These are phyloP conservation scores for Solanum chacoense DNA, from an alignment of 305 asterid species.

Conservation along the genomic window DNA sequence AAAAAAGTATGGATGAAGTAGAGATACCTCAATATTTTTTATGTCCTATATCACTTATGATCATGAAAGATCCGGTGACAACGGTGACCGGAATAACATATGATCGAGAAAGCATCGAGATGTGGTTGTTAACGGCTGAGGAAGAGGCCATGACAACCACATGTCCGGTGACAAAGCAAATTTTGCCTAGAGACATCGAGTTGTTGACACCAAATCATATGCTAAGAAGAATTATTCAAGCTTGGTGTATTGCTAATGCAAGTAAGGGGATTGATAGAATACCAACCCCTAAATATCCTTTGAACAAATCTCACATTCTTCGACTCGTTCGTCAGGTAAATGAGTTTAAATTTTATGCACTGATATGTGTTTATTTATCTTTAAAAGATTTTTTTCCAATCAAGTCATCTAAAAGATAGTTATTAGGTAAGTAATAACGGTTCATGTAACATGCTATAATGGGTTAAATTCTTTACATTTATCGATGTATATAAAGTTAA, in stretches of 20 bases:
- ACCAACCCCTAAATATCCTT: constrained; percentile 61
- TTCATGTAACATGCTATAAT: not conserved
- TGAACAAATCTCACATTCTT: constrained; percentile 24
- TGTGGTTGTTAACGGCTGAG: constrained; percentile 35
- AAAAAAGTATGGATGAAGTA: constrained; percentile 37
- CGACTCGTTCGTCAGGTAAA: constrained; percentile 44
- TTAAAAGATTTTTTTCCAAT: not conserved
- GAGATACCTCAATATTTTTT: constrained; percentile 68
- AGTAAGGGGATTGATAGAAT: constrained; percentile 46
- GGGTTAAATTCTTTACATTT: not conserved
- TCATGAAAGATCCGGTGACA: constrained; percentile 85
- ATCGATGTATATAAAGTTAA: not conserved
- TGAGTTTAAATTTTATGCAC: not conserved
- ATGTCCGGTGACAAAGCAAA: constrained; percentile 74
- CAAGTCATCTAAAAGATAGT: not conserved
- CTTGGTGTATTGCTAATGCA: constrained; percentile 65
- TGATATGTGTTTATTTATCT: not conserved
- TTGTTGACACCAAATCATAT: constrained; percentile 73
- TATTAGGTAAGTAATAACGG: not conserved
- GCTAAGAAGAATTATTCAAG: constrained; percentile 71
- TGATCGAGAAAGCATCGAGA: constrained; percentile 72
- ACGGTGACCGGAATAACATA: constrained; percentile 83
- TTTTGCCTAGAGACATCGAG: constrained; percentile 34
- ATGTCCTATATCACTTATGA: constrained; percentile 83
- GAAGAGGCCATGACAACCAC: constrained; percentile 3